Conservation (phyloP, 1,284 basidiomycete genomes). For the Porphyrellus sp. region DNA sequence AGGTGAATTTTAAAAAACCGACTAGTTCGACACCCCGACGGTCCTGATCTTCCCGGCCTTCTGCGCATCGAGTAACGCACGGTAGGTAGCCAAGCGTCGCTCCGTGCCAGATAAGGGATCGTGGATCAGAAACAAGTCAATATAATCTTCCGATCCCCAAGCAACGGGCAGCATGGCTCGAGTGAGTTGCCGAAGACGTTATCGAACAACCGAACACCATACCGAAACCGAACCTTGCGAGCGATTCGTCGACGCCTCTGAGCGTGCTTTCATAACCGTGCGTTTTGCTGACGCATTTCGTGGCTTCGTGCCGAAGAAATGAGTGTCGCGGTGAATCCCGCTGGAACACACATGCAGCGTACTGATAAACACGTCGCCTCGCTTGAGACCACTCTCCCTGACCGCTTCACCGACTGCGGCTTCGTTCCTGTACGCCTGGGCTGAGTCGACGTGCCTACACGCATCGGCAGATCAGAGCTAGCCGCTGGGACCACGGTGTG, state of each 20-base stretch:
- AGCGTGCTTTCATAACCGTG: slow-evolving; percentile 60
- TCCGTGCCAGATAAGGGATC: slow-evolving; percentile 60
- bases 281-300: slow-evolving; percentile 55
- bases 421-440: slow-evolving; percentile 76
- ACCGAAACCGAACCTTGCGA: slow-evolving; percentile 55
- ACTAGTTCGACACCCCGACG: slow-evolving; percentile 82
- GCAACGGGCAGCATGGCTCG: background rate
- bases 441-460: slow-evolving; percentile 65
- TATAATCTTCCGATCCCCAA: slow-evolving; percentile 47
- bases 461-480: background rate
- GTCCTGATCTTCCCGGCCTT: slow-evolving; percentile 63
- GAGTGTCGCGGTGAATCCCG: background rate
- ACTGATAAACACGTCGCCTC: slow-evolving; percentile 71
- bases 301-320: slow-evolving; percentile 41
- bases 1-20: slow-evolving; percentile 19
- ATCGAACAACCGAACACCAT: slow-evolving; percentile 1
- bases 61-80: slow-evolving; percentile 57
- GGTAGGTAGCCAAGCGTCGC: slow-evolving; percentile 61
- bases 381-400: slow-evolving; percentile 47
- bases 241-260: slow-evolving; percentile 54
- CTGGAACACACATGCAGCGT: slow-evolving; percentile 23
- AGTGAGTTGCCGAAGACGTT: slow-evolving; percentile 11
- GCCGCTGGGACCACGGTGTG: background rate
- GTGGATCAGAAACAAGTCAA: slow-evolving; percentile 80
- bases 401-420: slow-evolving; percentile 58